Base-by-base conservation (phyloP, 768 basidiomycete species). In the Auriscalpium vulgare region DNA sequence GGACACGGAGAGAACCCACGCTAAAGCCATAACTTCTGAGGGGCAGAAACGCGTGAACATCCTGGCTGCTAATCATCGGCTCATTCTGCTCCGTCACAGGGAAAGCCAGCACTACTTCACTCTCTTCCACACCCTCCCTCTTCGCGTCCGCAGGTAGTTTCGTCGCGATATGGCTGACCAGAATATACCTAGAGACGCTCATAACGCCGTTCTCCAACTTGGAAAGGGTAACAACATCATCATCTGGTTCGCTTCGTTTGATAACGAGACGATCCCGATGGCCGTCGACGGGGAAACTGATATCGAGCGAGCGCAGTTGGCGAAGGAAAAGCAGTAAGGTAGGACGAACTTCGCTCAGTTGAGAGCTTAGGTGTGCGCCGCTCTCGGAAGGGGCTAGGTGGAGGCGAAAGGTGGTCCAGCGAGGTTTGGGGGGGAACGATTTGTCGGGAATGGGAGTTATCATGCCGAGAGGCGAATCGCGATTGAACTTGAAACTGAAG, bases 271-370 rank as follows among this genome's bases (percentile, higher is more conserved):
- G n/a, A 8, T 21, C 19, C 8, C 13, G 46, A 13, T 8, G 29
- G 1, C 19, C 7, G 8, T 16, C 16, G 14, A 17, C 48, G 10
- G 38, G 50, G 50, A 60, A 19, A 9, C 45, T 47, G 56, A 67
- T 50, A 7, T 38, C 43, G 23, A 67, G 40, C 1, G 34, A 17
- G 29, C 64, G 59, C 5, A 67, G 55, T 37, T 59, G 47, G 34
- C 66, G 66, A 8, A 67, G 53, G 52, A 67, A 67, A 9, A 67
- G 60, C 16, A 67, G 63, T 10, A 66, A 36, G n/a, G 64, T 54
- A 2, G 64, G 61, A 11, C 60, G 54, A 23, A 67, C 48, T 34
- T 53, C 50, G 7, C 23, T 40, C 1, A 66, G 56, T 10, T 63
- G 62, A 7, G 50, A 10, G 43, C 53, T 50, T 17, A 67, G 59